A percentile compares a stretch with the other conserved stretches of the same genome.
Conservation (phyloP, 2,329 filamentous ascomycete genomes). For the Cladophialophora psammophila region DNA sequence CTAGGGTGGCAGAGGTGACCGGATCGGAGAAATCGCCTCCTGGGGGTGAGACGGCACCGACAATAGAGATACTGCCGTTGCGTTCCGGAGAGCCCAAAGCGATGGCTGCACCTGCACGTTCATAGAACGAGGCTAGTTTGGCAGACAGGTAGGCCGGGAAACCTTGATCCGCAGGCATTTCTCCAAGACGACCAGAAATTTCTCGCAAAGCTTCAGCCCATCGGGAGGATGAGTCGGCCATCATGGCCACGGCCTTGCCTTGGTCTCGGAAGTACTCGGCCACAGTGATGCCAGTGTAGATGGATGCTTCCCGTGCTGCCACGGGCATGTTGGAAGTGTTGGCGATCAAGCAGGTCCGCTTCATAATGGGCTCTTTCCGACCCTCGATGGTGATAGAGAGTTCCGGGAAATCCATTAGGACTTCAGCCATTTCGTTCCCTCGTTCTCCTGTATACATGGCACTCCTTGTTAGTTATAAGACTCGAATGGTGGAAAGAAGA, state of each 20-base stretch:
- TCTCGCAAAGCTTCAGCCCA: conserved; percentile 99
- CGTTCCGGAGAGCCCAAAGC: conserved; percentile 88
- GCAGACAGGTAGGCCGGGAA: conserved; percentile 97
- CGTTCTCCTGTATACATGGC: conserved; percentile 69
- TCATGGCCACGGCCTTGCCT: conserved; percentile 98
- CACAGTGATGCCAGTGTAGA: conserved; percentile 95
- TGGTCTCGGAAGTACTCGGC: conserved; percentile 98
- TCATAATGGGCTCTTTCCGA: conserved; percentile 98
- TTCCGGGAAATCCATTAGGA: conserved; percentile 99
- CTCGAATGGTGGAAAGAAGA: too few relatives aligned
- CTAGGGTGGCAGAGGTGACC: conserved; percentile 88
- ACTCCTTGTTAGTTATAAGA: too few relatives aligned
- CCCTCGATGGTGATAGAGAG: conserved; percentile 93
- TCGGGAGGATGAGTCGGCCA: conserved; percentile 97
- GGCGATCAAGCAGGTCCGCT: conserved; percentile 96
- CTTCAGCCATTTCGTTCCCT: conserved; percentile 99
- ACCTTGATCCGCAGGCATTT: conserved; percentile 99
- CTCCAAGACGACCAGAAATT: conserved; percentile 95
- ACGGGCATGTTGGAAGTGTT: conserved; percentile 99
- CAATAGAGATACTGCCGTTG: conserved; percentile 92
- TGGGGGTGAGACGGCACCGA: conserved; percentile 94
- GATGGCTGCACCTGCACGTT: conserved; percentile 88
- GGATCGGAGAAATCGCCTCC: conserved; percentile 99
- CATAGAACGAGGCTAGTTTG: conserved; percentile 98
- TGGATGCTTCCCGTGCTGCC: conserved; percentile 95